A percentile compares a stretch with the other conserved stretches of the same genome.
These are phyloP conservation scores for Neurospora africana DNA, from an alignment of 495 filamentous ascomycete species.

Conservation along the genomic window DNA sequence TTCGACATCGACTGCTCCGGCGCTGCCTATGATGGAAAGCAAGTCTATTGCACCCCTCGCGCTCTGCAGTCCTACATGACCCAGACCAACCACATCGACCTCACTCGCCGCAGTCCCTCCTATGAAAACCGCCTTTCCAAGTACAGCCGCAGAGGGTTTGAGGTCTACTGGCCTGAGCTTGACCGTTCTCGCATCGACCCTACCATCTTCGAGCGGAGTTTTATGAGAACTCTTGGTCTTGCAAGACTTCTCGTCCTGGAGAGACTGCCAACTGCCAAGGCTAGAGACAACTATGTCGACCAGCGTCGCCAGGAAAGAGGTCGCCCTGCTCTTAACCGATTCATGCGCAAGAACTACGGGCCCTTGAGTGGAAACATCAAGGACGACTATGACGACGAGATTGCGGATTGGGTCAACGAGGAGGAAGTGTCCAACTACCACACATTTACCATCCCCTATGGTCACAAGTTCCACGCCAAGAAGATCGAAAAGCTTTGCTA, in stretches of 20 bases:
- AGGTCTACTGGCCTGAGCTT: slow-evolving; percentile 64
- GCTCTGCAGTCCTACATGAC: slow-evolving; percentile 65
- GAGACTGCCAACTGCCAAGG: slow-evolving; percentile 51
- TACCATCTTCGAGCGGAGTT: slow-evolving; percentile 74
- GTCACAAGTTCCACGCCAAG: slow-evolving; percentile 53
- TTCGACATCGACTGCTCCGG: slow-evolving; percentile 81
- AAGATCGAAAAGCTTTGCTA: slow-evolving; percentile 71
- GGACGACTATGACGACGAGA: slow-evolving; percentile 57
- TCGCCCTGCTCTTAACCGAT: slow-evolving; percentile 36
- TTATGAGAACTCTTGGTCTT: slow-evolving; percentile 61
- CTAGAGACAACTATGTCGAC: slow-evolving; percentile 55
- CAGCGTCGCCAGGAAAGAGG: slow-evolving; percentile 61
- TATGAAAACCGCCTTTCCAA: slow-evolving; percentile 85
- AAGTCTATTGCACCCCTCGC: slow-evolving; percentile 63
- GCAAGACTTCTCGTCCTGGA: slow-evolving; percentile 72
- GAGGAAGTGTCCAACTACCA: slow-evolving; percentile 69
- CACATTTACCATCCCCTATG: slow-evolving; percentile 71
- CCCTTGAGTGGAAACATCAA: slow-evolving; percentile 54
- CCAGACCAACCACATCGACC: slow-evolving; percentile 69
- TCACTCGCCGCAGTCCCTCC: slow-evolving; percentile 67
- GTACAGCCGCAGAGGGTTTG: slow-evolving; percentile 73
- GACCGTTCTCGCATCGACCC: slow-evolving; percentile 66
- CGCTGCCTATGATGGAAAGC: slow-evolving; percentile 65
- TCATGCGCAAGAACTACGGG: slow-evolving; percentile 11
- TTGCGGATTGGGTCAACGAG: slow-evolving; percentile 68